Conservation (phyloP, 2,329 filamentous ascomycete species). For the Alternaria ventricosa region DNA sequence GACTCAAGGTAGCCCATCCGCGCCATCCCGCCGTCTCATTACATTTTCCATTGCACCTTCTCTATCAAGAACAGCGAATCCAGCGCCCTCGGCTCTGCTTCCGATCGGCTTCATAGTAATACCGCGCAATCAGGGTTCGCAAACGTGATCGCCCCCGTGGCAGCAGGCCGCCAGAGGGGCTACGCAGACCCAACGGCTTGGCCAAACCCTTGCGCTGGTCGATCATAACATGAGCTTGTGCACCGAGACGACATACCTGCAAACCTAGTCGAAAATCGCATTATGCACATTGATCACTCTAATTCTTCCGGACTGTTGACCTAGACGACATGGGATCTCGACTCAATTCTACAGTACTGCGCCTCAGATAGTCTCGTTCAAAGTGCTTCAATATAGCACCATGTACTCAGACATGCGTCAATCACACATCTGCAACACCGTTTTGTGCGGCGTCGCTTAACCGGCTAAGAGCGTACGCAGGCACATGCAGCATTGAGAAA, state of each 20-base stretch:
- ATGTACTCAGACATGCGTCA: not conserved
- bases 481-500: not conserved
- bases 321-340: not conserved
- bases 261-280: not conserved
- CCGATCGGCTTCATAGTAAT: not conserved
- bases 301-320: not conserved
- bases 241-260: not conserved
- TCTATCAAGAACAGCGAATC: not conserved
- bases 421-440: not conserved
- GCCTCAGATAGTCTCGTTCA: not conserved
- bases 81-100: not conserved
- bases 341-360: not conserved
- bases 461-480: not conserved
- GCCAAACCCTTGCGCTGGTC: not conserved
- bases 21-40: not conserved
- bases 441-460: not conserved
- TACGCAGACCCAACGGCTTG: not conserved
- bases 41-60: not conserved
- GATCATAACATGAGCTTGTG: not conserved
- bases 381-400: not conserved
- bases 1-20: not conserved
- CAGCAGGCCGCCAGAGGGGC: not conserved
- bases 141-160: not conserved
- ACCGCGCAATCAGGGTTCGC: not conserved
- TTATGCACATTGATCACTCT: not conserved